Base-by-base conservation (phyloP, 176 grass and related monocot genomes). In the Eleusine indica region DNA sequence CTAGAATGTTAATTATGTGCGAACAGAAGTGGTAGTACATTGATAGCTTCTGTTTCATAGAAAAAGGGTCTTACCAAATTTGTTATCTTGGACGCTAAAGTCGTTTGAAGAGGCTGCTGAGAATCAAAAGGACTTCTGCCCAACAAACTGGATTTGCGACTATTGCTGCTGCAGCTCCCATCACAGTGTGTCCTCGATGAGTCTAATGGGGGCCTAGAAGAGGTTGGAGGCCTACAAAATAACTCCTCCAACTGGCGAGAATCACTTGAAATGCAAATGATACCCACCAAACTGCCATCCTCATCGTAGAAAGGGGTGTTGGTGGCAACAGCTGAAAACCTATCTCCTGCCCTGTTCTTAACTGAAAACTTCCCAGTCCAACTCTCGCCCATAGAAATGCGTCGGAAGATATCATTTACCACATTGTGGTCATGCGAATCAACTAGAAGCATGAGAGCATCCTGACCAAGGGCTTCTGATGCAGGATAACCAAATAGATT, bases 271-370 rank as follows among this genome's bases (percentile, higher is more conserved):
- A 96, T 82, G 6, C 88, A 96, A 79, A 99, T 93, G 83, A 99
- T 88, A 66, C 97, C 97, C 52, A 99, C 70, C 71, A 99, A 87
- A 73, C 88, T 89, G 68, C 88, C 88, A 73, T 96, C 89, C 74
- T 99, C 93, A 30, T 99, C 93, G 18, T 99, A 92, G 58, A 99
- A 99, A 70, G 97, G 97, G 32, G 93, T 96, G 29, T 94, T 87
- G 75, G 93, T 88, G 73, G 86, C 73, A 90, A 94, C 68, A 82
- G 93, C 89, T 78, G 91, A 67, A 87, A 99, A 96, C 22, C 82
- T 86, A 60, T 88, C 81, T 66, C 97, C 93, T 43, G 71, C 82
- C 75, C 77, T 99, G 65, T 92, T 94, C 67, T 92, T 94, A 57
- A 96, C 89, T 58, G 93, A 86, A 68, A 99, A 92, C 69, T 91